These are phyloP conservation scores for Diutina sp. DNA, from an alignment of 1,139 yeast genomes.

Conservation along the genomic window DNA sequence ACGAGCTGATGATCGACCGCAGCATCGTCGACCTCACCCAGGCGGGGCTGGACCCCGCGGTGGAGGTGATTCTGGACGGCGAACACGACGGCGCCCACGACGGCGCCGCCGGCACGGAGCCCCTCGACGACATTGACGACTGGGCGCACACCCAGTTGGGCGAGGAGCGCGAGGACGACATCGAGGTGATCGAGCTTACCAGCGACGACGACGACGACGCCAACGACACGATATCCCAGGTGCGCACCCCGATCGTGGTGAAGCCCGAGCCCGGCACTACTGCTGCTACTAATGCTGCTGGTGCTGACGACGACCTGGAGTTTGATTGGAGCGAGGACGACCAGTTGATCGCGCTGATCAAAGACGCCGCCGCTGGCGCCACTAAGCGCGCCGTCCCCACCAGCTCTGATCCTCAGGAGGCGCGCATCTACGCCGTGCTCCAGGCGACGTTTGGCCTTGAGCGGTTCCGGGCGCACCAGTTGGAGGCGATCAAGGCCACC, in stretches of 20 bases:
- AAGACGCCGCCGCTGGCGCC: slow-evolving; percentile 4
- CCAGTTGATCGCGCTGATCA: not conserved
- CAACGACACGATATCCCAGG: not conserved
- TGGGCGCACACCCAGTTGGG: slow-evolving; percentile 11
- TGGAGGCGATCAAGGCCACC: slow-evolving; percentile 78
- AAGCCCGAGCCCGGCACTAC: slow-evolving; percentile 13
- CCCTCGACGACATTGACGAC: not conserved
- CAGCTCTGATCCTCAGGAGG: slow-evolving; percentile 3
- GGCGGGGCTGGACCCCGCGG: not conserved
- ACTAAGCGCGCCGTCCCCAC: not conserved
- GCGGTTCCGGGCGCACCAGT: slow-evolving; percentile 71
- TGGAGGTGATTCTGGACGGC: not conserved
- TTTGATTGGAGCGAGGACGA: slow-evolving; percentile 13
- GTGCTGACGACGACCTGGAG: slow-evolving; percentile 13
- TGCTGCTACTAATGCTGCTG: slow-evolving; percentile 15
- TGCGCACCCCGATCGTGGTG: not conserved
- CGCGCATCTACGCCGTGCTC: slow-evolving; percentile 32
- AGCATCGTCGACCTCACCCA: not conserved
- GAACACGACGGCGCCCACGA: not conserved
- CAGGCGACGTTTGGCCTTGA: slow-evolving; percentile 47
- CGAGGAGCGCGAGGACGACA: slow-evolving; percentile 10
- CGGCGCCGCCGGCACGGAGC: not conserved
- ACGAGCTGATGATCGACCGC: not conserved
- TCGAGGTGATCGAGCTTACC: slow-evolving; percentile 7
- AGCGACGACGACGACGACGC: slow-evolving; percentile 13